phyloP scores from a whole-genome alignment of 768 basidiomycete genomes.

The Tylopilus felleus region DNA sequence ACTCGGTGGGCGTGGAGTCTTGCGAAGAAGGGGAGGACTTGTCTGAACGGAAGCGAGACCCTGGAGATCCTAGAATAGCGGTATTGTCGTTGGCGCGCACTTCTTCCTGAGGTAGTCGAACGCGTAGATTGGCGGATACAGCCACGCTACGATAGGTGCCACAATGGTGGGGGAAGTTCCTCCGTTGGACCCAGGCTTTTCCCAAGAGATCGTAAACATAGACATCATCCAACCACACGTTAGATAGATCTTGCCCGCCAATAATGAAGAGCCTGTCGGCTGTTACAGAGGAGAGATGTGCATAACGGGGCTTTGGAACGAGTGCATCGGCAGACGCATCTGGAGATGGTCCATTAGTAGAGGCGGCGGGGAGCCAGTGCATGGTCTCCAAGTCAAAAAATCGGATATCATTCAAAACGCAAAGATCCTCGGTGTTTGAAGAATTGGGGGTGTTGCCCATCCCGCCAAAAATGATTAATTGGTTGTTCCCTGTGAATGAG shows the following conservation, averaged over 20 bases:
- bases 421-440: conserved; percentile 71
- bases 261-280: conserved; percentile 85
- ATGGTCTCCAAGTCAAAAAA: conserved; percentile 74
- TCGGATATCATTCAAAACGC: conserved; percentile 90
- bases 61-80: conserved; percentile 49
- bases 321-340: conserved; percentile 44
- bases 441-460: conserved; percentile 83
- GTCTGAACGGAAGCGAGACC: conserved; percentile 55
- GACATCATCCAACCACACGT: conserved; percentile 91
- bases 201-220: conserved; percentile 79
- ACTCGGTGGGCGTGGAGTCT: conserved; percentile 56
- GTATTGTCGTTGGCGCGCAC: conserved; percentile 38
- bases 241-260: conserved; percentile 92
- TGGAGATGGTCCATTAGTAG: conserved; percentile 29
- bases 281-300: conserved; percentile 88
- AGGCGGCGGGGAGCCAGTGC: conserved; percentile 62
- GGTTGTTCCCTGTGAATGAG: conserved; percentile 63
- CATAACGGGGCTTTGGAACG: conserved; percentile 84
- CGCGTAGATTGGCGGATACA: conserved; percentile 64
- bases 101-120: conserved; percentile 69
- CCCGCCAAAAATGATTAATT: conserved; percentile 91
- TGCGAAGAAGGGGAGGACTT: conserved; percentile 38
- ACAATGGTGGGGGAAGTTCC: conserved; percentile 87
- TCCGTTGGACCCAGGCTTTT: conserved; percentile 74
- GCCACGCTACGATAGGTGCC: conserved; percentile 95